Evolutionary conservation across 768 basidiomycete species (phyloP).

Genomic region (Pholiota conissans): DNA sequence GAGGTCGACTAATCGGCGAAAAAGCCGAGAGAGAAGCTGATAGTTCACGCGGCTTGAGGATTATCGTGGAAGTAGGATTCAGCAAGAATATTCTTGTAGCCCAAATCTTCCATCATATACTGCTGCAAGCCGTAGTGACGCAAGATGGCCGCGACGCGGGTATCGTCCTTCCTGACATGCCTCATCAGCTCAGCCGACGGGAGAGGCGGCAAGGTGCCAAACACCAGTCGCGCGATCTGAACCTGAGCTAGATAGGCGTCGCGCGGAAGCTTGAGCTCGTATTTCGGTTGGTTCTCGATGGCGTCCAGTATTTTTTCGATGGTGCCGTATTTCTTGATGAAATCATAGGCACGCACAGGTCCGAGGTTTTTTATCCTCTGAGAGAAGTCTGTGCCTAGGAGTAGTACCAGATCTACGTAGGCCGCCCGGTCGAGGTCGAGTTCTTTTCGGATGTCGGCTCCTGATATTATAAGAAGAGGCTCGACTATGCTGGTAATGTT

Average conservation of each 20-base stretch:
- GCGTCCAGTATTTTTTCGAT: constrained; percentile 62
- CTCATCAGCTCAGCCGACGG: constrained; percentile 38
- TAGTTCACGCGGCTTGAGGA: constrained; percentile 36
- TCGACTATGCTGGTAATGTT: constrained; percentile 63
- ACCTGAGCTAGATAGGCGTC: constrained; percentile 67
- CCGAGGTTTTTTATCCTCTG: constrained; percentile 83
- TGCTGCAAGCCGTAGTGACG: constrained; percentile 45
- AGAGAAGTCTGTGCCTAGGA: constrained; percentile 91
- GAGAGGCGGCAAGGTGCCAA: constrained; percentile 63
- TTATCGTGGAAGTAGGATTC: constrained; percentile 72
- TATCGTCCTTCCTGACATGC: constrained; percentile 38
- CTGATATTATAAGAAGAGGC: constrained; percentile 66
- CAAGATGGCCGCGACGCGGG: constrained; percentile 44
- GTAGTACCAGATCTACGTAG: constrained; percentile 83
- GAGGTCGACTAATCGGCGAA: no score
- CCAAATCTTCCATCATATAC: constrained; percentile 23
- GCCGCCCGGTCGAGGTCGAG: constrained; percentile 56
- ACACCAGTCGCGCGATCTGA: constrained; percentile 59
- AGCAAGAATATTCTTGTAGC: constrained; percentile 13
- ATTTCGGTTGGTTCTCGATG: constrained; percentile 64
- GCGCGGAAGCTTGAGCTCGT: constrained; percentile 44
- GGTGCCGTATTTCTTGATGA: constrained; percentile 67
- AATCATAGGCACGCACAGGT: constrained; percentile 72
- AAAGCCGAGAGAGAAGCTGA: no score
- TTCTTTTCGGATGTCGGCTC: constrained; percentile 55